Conservation (phyloP, 2,329 filamentous ascomycete species). For the Penicillium sp. region DNA sequence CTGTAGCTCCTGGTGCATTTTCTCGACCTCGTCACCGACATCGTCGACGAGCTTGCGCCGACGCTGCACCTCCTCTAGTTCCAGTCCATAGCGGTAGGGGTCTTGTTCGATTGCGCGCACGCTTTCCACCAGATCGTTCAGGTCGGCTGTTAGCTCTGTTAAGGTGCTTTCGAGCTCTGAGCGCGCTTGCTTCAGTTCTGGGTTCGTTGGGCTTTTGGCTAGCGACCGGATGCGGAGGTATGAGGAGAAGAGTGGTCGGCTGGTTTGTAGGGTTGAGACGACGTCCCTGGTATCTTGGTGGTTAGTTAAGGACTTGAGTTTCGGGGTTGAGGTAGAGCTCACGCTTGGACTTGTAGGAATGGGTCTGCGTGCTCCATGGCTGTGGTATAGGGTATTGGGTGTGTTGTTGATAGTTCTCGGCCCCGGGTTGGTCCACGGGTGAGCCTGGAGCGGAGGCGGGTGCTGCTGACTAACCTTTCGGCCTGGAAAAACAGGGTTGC, state of each 20-base stretch:
- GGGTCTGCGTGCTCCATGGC: slow-evolving; percentile 43
- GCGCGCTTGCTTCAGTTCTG: slow-evolving; percentile 64
- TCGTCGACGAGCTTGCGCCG: slow-evolving; percentile 81
- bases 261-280: slow-evolving; percentile 73
- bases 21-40: slow-evolving; percentile 81
- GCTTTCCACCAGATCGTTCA: slow-evolving; percentile 81
- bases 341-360: slow-evolving; percentile 51
- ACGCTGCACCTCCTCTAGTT: slow-evolving; percentile 75
- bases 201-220: slow-evolving; percentile 66
- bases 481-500: no score
- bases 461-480: background rate
- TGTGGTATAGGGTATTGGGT: slow-evolving; percentile 7
- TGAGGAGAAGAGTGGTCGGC: slow-evolving; percentile 84
- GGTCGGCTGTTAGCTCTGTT: slow-evolving; percentile 74
- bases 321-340: slow-evolving; percentile 15
- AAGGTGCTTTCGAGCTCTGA: slow-evolving; percentile 76
- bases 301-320: slow-evolving; percentile 11
- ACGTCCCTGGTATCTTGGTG: slow-evolving; percentile 66
- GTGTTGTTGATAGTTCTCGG: slow-evolving; percentile 9
- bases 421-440: background rate
- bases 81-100: slow-evolving; percentile 82
- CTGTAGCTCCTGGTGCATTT: slow-evolving; percentile 80
- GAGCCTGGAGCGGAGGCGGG: background rate
- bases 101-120: slow-evolving; percentile 85
- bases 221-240: slow-evolving; percentile 95